Evolutionary conservation across 2,329 filamentous ascomycete genomes (phyloP), one percentile per base, ranked within the genome.

Genomic region (Aspergillus udagawae): DNA sequence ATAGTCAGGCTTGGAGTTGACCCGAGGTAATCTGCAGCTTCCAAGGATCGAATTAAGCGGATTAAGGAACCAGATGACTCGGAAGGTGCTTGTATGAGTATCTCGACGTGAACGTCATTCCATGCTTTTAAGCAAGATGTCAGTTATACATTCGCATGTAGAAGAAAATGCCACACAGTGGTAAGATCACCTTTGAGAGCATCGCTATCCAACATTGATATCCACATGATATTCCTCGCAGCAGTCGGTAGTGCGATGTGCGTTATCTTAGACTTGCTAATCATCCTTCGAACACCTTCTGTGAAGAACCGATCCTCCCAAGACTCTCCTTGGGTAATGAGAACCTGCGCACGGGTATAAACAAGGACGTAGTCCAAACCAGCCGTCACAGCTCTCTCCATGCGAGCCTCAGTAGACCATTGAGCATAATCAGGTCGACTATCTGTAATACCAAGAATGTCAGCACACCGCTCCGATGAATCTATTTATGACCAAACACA

Each of bases 61-160:
- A 91, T 83, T 29, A 97, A 72, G 52, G 87, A 89, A 10, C 90
- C 92, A 2, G 90, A 87, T 21, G 88, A 86, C 8, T 82, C 81
- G 3, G 85, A 77, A 6, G 86, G 83, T 1, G 90, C 91, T 58
- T 95, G 90, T 8, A 97, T 84, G 12, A 97, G 73, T 53, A 99
- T 90, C 62, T 97, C 91, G 60, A 97, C 81, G 41, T 82, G 85
- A 4, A 90, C 80, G 49, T 85, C 83, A 70, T 93, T 87, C 92
- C 92, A 97, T 35, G 83, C 88, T 87, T 67, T 59, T 10, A 23
- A 42, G 53, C 21, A 51, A 28, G 54, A 58, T 54, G 61, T 63
- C 47, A 54, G 58, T 47, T 28, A 23, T 21, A 6, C 49, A 14
- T 23, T 25, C 9, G 6, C n/a, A 25, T 7, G 23, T 23, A n/a